phyloP scores from a whole-genome alignment of 1,139 yeast genomes.

The Yamadazyma pseudoaaseri region DNA sequence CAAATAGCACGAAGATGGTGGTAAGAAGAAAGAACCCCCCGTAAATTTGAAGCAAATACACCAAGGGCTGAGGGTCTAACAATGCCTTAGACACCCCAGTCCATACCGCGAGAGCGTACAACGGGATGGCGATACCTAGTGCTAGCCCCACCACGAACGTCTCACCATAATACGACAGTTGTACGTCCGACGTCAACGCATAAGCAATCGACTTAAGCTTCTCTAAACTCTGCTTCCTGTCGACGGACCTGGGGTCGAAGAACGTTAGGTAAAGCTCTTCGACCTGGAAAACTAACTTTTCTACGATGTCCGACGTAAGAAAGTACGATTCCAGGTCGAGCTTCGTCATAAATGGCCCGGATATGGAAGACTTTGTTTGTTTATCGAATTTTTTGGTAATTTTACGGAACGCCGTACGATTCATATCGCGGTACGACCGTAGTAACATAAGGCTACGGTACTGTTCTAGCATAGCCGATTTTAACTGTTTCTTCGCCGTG shows the following conservation, averaged over 20 bases:
- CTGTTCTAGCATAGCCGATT: slow-evolving; percentile 74
- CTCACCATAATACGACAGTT: slow-evolving; percentile 36
- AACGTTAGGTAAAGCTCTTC: slow-evolving; percentile 68
- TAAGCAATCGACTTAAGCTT: slow-evolving; percentile 56
- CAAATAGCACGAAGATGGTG: slow-evolving; percentile 61
- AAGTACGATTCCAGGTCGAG: slow-evolving; percentile 56
- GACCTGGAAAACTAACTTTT: slow-evolving; percentile 56
- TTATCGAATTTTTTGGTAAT: slow-evolving; percentile 90
- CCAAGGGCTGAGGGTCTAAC: slow-evolving; percentile 41
- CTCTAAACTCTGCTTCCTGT: slow-evolving; percentile 72
- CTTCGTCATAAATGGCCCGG: slow-evolving; percentile 57
- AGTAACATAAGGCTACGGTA: slow-evolving; percentile 78
- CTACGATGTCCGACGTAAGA: slow-evolving; percentile 63
- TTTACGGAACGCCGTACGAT: slow-evolving; percentile 86
- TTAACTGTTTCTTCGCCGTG: slow-evolving; percentile 72
- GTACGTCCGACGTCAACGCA: slow-evolving; percentile 33
- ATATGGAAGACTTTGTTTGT: slow-evolving; percentile 49
- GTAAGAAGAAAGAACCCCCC: slow-evolving; percentile 78
- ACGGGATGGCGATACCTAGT: slow-evolving; percentile 70
- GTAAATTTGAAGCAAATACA: slow-evolving; percentile 78
- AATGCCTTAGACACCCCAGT: slow-evolving; percentile 46
- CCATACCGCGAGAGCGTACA: slow-evolving; percentile 52
- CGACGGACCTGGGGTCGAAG: slow-evolving; percentile 64
- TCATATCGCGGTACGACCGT: slow-evolving; percentile 71
- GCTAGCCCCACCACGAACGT: slow-evolving; percentile 62